Conservation (phyloP, 768 basidiomycete genomes). For the Strobilomyces confusus region DNA sequence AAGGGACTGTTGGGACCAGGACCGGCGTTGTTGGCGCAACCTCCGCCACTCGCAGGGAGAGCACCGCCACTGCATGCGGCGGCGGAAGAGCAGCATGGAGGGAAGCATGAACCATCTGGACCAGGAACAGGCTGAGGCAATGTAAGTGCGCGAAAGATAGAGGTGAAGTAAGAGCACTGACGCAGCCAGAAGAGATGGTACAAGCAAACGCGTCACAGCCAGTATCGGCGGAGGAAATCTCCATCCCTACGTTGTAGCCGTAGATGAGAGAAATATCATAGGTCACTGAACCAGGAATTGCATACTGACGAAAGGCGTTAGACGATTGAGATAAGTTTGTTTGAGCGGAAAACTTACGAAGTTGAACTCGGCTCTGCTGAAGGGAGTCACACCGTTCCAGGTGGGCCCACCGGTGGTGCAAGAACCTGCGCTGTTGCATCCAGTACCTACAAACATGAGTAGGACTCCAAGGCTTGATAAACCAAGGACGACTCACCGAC, state of each 20-base stretch:
- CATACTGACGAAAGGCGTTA: slow-evolving; percentile 5
- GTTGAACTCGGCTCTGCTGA: slow-evolving; percentile 33
- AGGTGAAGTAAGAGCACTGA: slow-evolving; percentile 7
- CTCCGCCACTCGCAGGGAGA: slow-evolving; percentile 26
- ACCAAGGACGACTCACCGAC: slow-evolving; percentile 17
- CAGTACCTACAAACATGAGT: slow-evolving; percentile 25
- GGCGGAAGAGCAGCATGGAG: slow-evolving; percentile 28
- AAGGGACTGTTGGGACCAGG: slow-evolving; percentile 30
- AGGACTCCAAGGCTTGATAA: not conserved
- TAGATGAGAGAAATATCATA: slow-evolving; percentile 34
- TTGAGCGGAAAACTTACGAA: slow-evolving; percentile 16
- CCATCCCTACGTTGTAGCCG: slow-evolving; percentile 33
- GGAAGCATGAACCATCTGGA: slow-evolving; percentile 25
- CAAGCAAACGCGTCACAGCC: slow-evolving; percentile 30
- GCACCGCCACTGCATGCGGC: slow-evolving; percentile 28
- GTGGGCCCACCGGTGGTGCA: slow-evolving; percentile 30
- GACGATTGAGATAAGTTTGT: not conserved
- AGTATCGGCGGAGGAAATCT: slow-evolving; percentile 27
- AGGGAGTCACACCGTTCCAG: slow-evolving; percentile 29
- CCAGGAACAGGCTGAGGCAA: slow-evolving; percentile 26
- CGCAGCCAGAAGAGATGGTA: slow-evolving; percentile 29
- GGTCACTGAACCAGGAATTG: slow-evolving; percentile 27
- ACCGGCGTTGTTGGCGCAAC: slow-evolving; percentile 26
- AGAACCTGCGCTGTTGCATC: slow-evolving; percentile 20
- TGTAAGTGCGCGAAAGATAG: not conserved